These are phyloP conservation scores for Acanthochlamys bracteata DNA, from an alignment of 106 monocot genomes.

Conservation along the genomic window DNA sequence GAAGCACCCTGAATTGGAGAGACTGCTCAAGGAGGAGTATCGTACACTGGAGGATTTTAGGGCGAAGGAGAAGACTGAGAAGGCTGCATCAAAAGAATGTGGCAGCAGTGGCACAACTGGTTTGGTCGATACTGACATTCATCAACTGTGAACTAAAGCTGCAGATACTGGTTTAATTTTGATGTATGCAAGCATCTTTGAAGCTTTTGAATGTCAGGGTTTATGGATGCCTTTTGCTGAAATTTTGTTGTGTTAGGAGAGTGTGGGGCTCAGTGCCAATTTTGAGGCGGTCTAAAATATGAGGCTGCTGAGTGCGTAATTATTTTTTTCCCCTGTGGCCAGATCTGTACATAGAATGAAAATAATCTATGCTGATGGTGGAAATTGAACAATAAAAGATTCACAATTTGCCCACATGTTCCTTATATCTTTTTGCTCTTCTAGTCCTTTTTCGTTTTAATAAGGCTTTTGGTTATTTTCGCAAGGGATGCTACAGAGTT, in stretches of 20 bases:
- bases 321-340: conserved; percentile 22
- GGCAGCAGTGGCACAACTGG: not conserved
- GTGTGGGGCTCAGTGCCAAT: conserved; percentile 22
- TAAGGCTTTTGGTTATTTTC: no score
- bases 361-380: conserved; percentile 25
- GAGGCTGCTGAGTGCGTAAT: conserved; percentile 20
- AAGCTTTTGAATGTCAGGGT: not conserved
- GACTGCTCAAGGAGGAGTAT: conserved; percentile 70
- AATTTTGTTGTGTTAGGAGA: conserved; percentile 2
- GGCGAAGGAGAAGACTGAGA: conserved; percentile 37
- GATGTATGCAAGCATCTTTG: no score
- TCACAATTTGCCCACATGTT: no score
- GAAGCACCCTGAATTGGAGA: conserved; percentile 64
- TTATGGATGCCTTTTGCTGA: not conserved
- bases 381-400: conserved; percentile 45
- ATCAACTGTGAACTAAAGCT: no score
- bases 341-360: conserved; percentile 51
- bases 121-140: no score
- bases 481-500: no score
- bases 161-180: no score
- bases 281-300: conserved; percentile 21
- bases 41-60: conserved; percentile 59
- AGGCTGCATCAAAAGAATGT: conserved; percentile 19
- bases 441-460: no score
- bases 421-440: no score